Percentiles rank a stretch among this genome's conserved stretches.
Conservation (phyloP, 2,329 filamentous ascomycete genomes). For the Sclerotinia spermophila region DNA sequence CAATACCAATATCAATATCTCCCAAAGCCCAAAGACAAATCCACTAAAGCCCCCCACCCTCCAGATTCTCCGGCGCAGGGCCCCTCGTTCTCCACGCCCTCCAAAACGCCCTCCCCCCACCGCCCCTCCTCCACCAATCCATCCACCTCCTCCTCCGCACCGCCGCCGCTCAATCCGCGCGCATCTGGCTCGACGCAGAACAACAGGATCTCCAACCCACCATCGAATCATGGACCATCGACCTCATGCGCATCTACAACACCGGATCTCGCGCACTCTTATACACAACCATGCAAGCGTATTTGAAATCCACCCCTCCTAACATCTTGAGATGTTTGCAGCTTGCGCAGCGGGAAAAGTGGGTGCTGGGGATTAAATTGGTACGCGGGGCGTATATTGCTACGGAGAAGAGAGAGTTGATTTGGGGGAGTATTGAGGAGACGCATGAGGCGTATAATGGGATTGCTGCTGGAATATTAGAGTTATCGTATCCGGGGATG, state of each 20-base stretch:
- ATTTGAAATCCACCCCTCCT: conserved; percentile 46
- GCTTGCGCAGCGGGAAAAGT: conserved; percentile 45
- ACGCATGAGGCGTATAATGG: conserved; percentile 53
- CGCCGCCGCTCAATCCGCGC: conserved; percentile 35
- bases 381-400: conserved; percentile 52
- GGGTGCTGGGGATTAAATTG: conserved; percentile 49
- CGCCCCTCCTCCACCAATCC: conserved; percentile 44
- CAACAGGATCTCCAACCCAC: conserved; percentile 49
- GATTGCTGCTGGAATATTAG: conserved; percentile 47
- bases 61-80: conserved; percentile 48
- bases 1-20: not conserved
- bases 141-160: conserved; percentile 34
- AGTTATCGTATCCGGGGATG: conserved; percentile 39
- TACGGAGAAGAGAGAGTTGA: conserved; percentile 44
- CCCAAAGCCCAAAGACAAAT: not conserved
- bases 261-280: conserved; percentile 41
- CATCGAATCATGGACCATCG: conserved; percentile 51
- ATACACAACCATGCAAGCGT: conserved; percentile 52
- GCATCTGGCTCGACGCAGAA: conserved; percentile 52
- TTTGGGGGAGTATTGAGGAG: conserved; percentile 46
- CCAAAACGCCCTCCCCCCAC: conserved; percentile 40
- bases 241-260: conserved; percentile 52
- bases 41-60: not conserved
- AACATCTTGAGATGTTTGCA: conserved; percentile 46
- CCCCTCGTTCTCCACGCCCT: conserved; percentile 42